Conservation (phyloP, 2,329 filamentous ascomycete species). For the Boeremia exigua region DNA sequence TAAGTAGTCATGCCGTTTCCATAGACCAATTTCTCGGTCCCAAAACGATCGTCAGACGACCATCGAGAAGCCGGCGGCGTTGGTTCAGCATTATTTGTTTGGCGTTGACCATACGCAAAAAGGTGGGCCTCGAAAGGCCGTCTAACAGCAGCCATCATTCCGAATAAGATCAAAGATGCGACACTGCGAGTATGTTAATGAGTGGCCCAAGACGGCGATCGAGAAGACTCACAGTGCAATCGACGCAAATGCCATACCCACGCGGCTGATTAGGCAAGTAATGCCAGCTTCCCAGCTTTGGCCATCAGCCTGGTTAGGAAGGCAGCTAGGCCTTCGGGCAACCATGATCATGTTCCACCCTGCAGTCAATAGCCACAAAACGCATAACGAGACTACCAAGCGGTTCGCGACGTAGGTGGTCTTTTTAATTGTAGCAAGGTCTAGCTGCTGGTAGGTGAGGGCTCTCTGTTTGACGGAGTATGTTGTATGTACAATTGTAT, state of each 20-base stretch:
- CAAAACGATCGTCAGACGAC: conserved; percentile 21
- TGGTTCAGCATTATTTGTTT: conserved; percentile 8
- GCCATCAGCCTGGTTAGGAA: conserved; percentile 26
- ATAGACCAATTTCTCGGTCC: conserved; percentile 21
- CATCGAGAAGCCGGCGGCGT: conserved; percentile 28
- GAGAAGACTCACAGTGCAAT: conserved; percentile 39
- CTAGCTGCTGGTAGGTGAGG: conserved; percentile 35
- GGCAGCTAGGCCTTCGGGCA: conserved; percentile 45
- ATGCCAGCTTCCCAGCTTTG: conserved; percentile 42
- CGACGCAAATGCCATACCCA: conserved; percentile 40
- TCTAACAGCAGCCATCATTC: conserved; percentile 39
- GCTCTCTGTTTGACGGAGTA: conserved; percentile 41
- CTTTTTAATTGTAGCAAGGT: conserved; percentile 33
- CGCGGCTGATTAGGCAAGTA: conserved; percentile 39
- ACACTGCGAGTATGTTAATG: conserved; percentile 26
- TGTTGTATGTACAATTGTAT: conserved; percentile 44
- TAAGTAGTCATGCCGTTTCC: not conserved
- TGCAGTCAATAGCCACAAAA: conserved; percentile 46
- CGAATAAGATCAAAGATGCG: conserved; percentile 42
- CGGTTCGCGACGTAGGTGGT: conserved; percentile 44
- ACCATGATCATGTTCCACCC: conserved; percentile 51
- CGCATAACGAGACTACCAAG: conserved; percentile 38
- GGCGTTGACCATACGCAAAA: conserved; percentile 33
- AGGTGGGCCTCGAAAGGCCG: conserved; percentile 48
- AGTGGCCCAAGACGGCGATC: not conserved